Evolutionary conservation across 768 basidiomycete genomes (phyloP), one percentile per base, ranked within the genome.

Genomic region (Boletus eberwhitei): DNA sequence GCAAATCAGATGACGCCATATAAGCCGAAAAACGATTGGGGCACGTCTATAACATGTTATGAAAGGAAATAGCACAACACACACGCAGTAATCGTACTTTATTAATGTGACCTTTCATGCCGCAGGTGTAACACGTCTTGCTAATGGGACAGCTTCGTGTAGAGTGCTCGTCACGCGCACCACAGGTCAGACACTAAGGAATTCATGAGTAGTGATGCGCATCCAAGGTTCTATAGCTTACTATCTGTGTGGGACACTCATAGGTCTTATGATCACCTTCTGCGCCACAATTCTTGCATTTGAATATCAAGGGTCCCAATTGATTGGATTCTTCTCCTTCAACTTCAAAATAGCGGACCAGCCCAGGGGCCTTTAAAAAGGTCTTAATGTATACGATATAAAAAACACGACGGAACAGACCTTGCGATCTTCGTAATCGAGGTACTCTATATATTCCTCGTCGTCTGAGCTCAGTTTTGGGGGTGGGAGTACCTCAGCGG

Each of bases 51-150:
- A 44, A 47, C 8, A 41, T 11, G 42, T 50, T 43, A 54, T 41
- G 19, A 57, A 37, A 40, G 35, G 35, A 40, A 40, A 35, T 38
- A 29, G 24, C 38, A 37, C 16, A 45, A 34, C 11, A 17, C 4
- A 44, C 31, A 39, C 24, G 13, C 0, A 24, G 11, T 26, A 17
- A 22, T 34, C 50, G 46, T 59, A 88, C 90, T 53, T 74, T 77
- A 59, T 79, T 88, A 51, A 90, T 81, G 64, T 91, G 90, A 2
- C 90, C 90, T 65, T 87, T 88, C 87, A 90, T 89, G 16, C 87
- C 87, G 61, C 90, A 93, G 4, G 76, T 79, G 62, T 83, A 92
- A 63, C 90, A 93, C 0, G 80, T 84, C 69, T 91, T 91, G 70
- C 83, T 85, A 56, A 90, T 86, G 3, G 90, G 88, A 70, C 90